Evolutionary conservation across 2,329 filamentous ascomycete species (phyloP), one percentile per base, ranked within the genome.

Genomic region (Neofusicoccum cordaticola): DNA sequence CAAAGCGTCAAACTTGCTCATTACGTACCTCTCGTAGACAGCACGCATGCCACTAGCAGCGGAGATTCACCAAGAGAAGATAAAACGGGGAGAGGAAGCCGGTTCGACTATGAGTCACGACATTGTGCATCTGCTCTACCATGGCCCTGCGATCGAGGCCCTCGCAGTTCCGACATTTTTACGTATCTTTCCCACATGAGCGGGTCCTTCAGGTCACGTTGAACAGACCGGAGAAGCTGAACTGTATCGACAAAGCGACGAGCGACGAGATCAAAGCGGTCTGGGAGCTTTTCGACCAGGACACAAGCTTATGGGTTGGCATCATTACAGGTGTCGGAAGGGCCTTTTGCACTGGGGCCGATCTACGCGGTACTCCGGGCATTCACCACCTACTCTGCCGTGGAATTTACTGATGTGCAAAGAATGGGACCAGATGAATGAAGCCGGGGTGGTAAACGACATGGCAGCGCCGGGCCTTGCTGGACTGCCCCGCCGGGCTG

Each of bases 321-420:
- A 70, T 65, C 31, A 51, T 65, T 42, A 84, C 81, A 0, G 82
- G 82, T 53, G 76, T 72, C 3, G 82, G 82, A 9, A 74, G 75
- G 63, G 78, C 82, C 0, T 84, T 84, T 68, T 83, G 78, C 45
- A 80, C 79, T 0, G 82, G 82, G 0, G 79, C 80, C n/a, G 81
- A 84, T 65, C 71, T 84, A 17, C 80, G 82, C 58, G 82, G 56
- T 60, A 60, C 9, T 19, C 22, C 22, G 11, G 22, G 41, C 37
- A 19, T 15, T 52, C n/a, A 37, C 22, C n/a, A 34, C 27, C 47
- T 5, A 53, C 19, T 27, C 31, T 51, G 22, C 31, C 15, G 37
- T 19, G 19, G 2, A 2, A 19, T 19, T 19, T 19, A 19, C 19
- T 19, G 19, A 56, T 4, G 11, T 39, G 13, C 11, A 50, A 44